Conservation (phyloP, 1,284 basidiomycete genomes). For the Ceratobasidium papillatum region DNA sequence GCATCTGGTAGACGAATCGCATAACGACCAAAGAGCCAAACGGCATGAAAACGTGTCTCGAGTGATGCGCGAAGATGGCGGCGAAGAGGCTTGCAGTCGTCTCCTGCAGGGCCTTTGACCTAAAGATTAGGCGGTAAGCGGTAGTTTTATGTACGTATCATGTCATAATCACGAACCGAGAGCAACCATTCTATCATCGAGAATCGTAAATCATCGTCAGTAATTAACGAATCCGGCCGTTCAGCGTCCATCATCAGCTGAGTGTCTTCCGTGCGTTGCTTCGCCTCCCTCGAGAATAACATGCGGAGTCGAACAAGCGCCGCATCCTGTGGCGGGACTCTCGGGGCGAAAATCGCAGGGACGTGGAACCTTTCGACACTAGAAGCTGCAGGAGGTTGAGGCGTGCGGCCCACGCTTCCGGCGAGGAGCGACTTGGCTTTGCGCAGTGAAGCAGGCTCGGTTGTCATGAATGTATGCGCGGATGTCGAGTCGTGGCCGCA, state of each 20-base stretch:
- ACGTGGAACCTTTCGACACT: neutral
- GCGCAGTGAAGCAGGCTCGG: conserved; percentile 21
- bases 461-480: conserved; percentile 27
- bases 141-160: neutral
- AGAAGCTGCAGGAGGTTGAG: neutral
- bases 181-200: neutral
- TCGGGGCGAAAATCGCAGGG: neutral
- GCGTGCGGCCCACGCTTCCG: neutral
- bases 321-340: neutral
- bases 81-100: conserved; percentile 1
- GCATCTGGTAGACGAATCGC: neutral
- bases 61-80: conserved; percentile 14
- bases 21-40: conserved; percentile 29
- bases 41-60: conserved; percentile 30
- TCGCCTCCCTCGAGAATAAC: neutral
- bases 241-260: neutral
- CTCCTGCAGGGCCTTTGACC: conserved; percentile 13
- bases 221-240: conserved; percentile 1
- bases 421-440: conserved; percentile 27
- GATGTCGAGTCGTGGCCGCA: conserved; percentile 13
- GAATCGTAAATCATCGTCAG: neutral
- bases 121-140: neutral
- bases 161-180: conserved; percentile 1
- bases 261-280: conserved; percentile 15
- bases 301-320: conserved; percentile 10